These are phyloP conservation scores for Geotrichum restrictum DNA, from an alignment of 1,139 yeast genomes.

Conservation along the genomic window DNA sequence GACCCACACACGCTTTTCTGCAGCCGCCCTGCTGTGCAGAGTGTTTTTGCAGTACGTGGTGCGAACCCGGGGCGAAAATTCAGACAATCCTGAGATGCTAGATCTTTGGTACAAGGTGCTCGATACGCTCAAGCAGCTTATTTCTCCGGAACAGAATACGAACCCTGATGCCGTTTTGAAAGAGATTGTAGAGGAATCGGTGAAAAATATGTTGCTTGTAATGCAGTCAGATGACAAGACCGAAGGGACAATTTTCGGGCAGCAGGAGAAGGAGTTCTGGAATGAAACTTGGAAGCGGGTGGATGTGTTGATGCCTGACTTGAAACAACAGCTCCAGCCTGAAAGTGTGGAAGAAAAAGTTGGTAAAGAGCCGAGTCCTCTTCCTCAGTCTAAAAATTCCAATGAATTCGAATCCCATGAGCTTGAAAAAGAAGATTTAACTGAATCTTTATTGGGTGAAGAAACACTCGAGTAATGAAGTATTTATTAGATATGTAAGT, in stretches of 20 bases:
- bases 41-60: slow-evolving; percentile 60
- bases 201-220: slow-evolving; percentile 56
- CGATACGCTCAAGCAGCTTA: slow-evolving; percentile 48
- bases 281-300: slow-evolving; percentile 46
- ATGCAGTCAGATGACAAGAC: slow-evolving; percentile 41
- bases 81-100: slow-evolving; percentile 36
- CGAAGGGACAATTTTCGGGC: slow-evolving; percentile 38
- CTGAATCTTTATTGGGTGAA: too few relatives aligned
- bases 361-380: background rate
- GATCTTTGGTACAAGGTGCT: slow-evolving; percentile 46
- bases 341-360: background rate
- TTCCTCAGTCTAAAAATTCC: background rate
- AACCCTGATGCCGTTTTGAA: slow-evolving; percentile 30
- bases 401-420: too few relatives aligned
- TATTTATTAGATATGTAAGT: too few relatives aligned
- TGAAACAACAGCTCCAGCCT: slow-evolving; percentile 35
- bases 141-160: slow-evolving; percentile 29
- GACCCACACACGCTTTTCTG: slow-evolving; percentile 60
- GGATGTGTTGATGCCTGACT: slow-evolving; percentile 46
- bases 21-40: slow-evolving; percentile 64
- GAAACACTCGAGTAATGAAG: too few relatives aligned
- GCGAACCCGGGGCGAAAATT: slow-evolving; percentile 37
- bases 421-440: too few relatives aligned
- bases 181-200: slow-evolving; percentile 60
- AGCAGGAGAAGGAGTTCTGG: slow-evolving; percentile 37